Conservation (phyloP, 495 filamentous ascomycete genomes). For the Penicillium waksmanii region DNA sequence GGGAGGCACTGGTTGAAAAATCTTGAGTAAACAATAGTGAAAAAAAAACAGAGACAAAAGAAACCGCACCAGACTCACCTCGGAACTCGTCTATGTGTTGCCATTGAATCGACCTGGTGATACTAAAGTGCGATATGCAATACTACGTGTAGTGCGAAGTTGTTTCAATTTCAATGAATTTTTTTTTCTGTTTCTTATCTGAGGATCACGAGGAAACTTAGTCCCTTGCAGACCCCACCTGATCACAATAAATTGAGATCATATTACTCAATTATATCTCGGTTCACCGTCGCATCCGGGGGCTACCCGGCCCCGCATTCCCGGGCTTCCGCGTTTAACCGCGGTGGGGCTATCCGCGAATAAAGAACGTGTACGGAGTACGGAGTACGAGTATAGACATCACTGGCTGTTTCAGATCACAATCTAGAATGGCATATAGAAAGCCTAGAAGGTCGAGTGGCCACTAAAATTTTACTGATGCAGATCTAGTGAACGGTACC, state of each 20-base stretch:
- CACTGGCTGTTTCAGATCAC: no score
- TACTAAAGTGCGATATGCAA: background rate
- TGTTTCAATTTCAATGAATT: background rate
- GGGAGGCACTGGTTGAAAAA: slow-evolving; percentile 6
- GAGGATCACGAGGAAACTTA: slow-evolving; percentile 8
- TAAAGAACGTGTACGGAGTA: background rate
- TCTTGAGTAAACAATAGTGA: background rate
- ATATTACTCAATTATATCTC: slow-evolving; percentile 19
- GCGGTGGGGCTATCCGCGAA: background rate
- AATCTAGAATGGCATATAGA: no score
- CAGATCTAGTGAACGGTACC: no score
- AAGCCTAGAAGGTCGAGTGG: no score
- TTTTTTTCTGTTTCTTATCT: background rate
- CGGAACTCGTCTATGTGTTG: slow-evolving; percentile 2
- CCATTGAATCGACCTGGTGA: background rate
- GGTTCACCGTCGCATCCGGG: slow-evolving; percentile 13
- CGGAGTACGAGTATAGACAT: no score
- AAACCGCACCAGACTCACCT: background rate
- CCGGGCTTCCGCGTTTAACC: slow-evolving; percentile 18
- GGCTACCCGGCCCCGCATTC: slow-evolving; percentile 8
- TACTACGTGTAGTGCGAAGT: background rate
- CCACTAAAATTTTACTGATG: no score
- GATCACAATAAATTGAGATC: slow-evolving; percentile 4
- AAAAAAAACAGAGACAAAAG: background rate
- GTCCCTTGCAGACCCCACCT: slow-evolving; percentile 4